Evolutionary conservation across 371 early-diverging fungal genomes (phyloP).

Genomic region (Chytridiales sp.): DNA sequence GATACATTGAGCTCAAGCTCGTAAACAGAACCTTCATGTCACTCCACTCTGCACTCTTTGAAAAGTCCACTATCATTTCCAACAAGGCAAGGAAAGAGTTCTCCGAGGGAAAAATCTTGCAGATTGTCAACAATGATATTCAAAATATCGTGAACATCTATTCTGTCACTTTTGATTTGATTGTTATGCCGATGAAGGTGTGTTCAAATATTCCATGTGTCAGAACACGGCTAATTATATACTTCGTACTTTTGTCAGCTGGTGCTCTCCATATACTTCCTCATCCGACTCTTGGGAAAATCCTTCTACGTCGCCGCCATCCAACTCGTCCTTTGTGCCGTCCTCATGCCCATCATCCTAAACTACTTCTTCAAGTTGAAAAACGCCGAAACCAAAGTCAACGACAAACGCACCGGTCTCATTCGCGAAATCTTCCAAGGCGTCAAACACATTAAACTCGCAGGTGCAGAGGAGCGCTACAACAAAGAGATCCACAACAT

Average conservation of each 20-base stretch:
- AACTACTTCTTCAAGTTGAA: not conserved
- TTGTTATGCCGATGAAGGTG: not conserved
- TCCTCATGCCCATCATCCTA: too few relatives aligned
- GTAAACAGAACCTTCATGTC: too few relatives aligned
- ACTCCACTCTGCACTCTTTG: conserved; percentile 54
- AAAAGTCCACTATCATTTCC: conserved; percentile 50
- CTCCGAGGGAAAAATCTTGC: conserved; percentile 2
- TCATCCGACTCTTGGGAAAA: too few relatives aligned
- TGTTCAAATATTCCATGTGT: not conserved
- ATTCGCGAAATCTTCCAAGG: conserved; percentile 1
- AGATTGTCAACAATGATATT: not conserved
- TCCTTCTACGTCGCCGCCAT: too few relatives aligned
- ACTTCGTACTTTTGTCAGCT: not conserved
- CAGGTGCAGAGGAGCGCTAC: conserved; percentile 4
- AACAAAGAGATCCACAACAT: too few relatives aligned
- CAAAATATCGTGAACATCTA: not conserved
- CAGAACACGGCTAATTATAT: not conserved
- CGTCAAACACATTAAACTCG: conserved; percentile 4
- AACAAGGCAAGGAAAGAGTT: conserved; percentile 34
- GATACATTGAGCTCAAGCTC: too few relatives aligned
- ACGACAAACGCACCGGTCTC: conserved; percentile 1
- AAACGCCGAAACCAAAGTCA: not conserved
- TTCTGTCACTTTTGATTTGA: not conserved
- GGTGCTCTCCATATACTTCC: too few relatives aligned
- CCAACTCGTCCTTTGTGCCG: too few relatives aligned